Base-by-base conservation (phyloP, 2,329 filamentous ascomycete genomes). In the Fusarium algeriense region DNA sequence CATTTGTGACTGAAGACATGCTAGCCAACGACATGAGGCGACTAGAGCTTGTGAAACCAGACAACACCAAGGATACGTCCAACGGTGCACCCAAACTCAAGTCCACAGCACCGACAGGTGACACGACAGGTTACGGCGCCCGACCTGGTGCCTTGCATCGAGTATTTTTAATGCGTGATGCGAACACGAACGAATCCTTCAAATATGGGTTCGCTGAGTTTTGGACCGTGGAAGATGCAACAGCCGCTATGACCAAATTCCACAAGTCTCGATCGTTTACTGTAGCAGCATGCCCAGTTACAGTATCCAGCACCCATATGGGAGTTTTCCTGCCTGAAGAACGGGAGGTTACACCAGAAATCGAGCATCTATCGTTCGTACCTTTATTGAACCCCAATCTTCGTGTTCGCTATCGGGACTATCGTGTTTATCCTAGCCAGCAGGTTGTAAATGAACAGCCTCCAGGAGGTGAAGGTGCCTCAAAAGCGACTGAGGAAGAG, bases 151-250 rank as follows among this genome's bases (percentile, higher is more conserved):
- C 92, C n/a, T 82, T 97, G 12, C 89, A 92, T 67, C 89, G 93
- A 55, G 89, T 96, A 3, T 88, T 96, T 67, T 82, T 97, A 30
- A 90, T 96, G 75, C 89, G 93, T 60, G 92, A 95, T 77, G 87
- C 90, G 46, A 86, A 85, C 66, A 91, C 86, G 7, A 88, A 93
- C 59, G 90, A 93, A 66, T 93, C 91, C 55, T 93, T 92, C 86
- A 89, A 91, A 72, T 97, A 93, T 75, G 93, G 93, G 0, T 97
- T 97, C 80, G 93, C 91, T 2, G 93, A 97, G 79, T 97, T 95
- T 78, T 91, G 89, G 74, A 92, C 89, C 1, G 84, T 93, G 20
- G 89, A 92, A 78, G 93, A 96, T 79, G 92, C 93, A 4, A 87
- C 90, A 78, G 91, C 90, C 26, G 93, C 93, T 7, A 82, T 95